phyloP scores from a whole-genome alignment of 345 rosid species.

The Syzygium jambos region DNA sequence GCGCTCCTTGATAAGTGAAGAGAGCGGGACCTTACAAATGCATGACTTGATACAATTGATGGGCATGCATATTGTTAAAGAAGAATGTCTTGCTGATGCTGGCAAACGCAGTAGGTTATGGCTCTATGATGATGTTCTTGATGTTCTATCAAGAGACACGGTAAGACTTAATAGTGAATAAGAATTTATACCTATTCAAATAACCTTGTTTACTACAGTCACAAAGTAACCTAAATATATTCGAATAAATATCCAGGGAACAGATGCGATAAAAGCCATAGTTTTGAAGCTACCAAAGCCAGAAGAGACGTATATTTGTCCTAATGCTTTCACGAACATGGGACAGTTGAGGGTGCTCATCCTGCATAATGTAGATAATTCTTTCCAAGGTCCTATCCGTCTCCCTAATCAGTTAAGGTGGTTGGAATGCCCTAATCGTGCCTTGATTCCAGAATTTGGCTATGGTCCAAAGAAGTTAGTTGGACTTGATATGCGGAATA shows the following conservation, averaged over 20 bases:
- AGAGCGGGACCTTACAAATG: too few relatives aligned
- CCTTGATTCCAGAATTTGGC: neutral
- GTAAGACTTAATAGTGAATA: neutral
- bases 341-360: neutral
- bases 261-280: neutral
- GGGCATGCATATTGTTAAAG: neutral
- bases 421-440: constrained; percentile 2
- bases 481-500: neutral
- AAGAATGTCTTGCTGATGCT: neutral
- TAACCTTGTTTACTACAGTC: too few relatives aligned
- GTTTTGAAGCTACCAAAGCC: neutral
- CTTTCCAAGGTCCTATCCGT: neutral
- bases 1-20: neutral
- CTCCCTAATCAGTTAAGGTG: constrained; percentile 1
- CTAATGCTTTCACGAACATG: neutral
- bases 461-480: neutral
- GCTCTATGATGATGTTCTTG: neutral
- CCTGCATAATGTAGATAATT: neutral
- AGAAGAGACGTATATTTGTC: neutral
- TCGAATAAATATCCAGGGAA: neutral
- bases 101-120: neutral
- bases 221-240: neutral
- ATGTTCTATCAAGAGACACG: neutral
- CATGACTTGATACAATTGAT: neutral
- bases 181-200: neutral